Percentiles rank a stretch among this genome's conserved stretches.
phyloP scores from a whole-genome alignment of 176 grass and related monocot species.

The Oryza rufipogon region DNA sequence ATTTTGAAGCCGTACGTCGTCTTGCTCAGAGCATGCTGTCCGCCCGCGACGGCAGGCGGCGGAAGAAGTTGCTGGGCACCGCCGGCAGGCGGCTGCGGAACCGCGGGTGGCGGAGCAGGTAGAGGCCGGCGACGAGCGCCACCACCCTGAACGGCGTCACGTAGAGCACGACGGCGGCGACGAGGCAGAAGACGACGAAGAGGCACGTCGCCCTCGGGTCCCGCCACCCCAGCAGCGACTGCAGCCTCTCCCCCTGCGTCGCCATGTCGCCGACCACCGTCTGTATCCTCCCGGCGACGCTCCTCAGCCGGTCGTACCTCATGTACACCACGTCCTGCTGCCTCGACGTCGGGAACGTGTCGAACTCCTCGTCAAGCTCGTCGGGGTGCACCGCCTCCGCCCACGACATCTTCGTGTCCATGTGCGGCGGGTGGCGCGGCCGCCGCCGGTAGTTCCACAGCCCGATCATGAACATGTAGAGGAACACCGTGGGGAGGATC shows the following conservation, averaged over 20 bases:
- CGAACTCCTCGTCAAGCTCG: constrained; percentile 96
- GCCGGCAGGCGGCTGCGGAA: constrained; percentile 77
- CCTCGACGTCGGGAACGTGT: constrained; percentile 82
- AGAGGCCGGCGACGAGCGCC: constrained; percentile 69
- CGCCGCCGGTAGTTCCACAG: constrained; percentile 76
- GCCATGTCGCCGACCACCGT: constrained; percentile 91
- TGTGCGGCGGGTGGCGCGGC: constrained; percentile 77
- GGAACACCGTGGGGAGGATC: constrained; percentile 87
- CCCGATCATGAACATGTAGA: constrained; percentile 94
- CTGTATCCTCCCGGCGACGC: constrained; percentile 84
- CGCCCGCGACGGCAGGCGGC: constrained; percentile 71
- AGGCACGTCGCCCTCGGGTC: constrained; percentile 80
- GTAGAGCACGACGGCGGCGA: constrained; percentile 72
- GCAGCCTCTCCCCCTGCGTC: constrained; percentile 83
- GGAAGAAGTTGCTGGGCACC: constrained; percentile 89
- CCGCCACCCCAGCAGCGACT: constrained; percentile 76
- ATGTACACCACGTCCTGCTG: constrained; percentile 72
- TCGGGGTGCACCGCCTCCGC: constrained; percentile 72
- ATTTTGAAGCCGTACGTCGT: no score
- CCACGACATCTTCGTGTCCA: constrained; percentile 85
- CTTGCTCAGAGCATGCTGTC: constrained; percentile 78
- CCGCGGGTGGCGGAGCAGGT: constrained; percentile 77
- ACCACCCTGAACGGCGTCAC: constrained; percentile 78
- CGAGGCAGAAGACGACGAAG: constrained; percentile 72
- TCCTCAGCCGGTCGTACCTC: constrained; percentile 81